These are phyloP conservation scores for Nemania bipapillata DNA, from an alignment of 2,329 filamentous ascomycete genomes.

Conservation along the genomic window DNA sequence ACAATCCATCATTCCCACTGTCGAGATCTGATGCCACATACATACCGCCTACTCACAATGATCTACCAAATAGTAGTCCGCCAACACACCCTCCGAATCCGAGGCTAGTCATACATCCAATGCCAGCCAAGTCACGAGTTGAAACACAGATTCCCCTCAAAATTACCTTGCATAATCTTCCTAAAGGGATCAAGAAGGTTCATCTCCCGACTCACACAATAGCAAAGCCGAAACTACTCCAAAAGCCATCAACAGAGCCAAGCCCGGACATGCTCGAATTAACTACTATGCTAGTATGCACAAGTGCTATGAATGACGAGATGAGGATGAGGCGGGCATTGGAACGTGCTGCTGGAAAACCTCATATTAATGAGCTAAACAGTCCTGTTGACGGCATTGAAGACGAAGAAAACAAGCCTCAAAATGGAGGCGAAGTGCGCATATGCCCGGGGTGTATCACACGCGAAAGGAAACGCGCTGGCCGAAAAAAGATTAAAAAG, in stretches of 20 bases:
- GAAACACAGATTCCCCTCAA: conserved; percentile 95
- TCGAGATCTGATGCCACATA: conserved; percentile 36
- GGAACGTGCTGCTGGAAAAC: conserved; percentile 62
- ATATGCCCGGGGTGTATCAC: conserved; percentile 94
- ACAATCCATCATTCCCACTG: not conserved
- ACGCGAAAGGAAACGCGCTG: conserved; percentile 88
- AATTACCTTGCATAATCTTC: conserved; percentile 79
- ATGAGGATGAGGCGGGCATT: conserved; percentile 75
- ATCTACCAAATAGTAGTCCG: conserved; percentile 36
- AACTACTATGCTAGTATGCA: conserved; percentile 85
- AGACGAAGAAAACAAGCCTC: conserved; percentile 75
- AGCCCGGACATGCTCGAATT: conserved; percentile 81
- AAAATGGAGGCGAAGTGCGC: conserved; percentile 91
- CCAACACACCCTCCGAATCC: conserved; percentile 45
- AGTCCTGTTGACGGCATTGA: conserved; percentile 58
- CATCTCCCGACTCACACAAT: conserved; percentile 91
- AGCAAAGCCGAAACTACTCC: conserved; percentile 89
- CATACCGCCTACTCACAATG: conserved; percentile 35
- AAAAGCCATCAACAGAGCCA: conserved; percentile 74
- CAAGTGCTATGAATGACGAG: conserved; percentile 85
- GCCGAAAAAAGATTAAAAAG: conserved; percentile 92
- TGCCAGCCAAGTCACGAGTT: conserved; percentile 85
- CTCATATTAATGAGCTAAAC: conserved; percentile 47
- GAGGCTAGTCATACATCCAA: conserved; percentile 71
- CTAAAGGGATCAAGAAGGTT: conserved; percentile 78